These are phyloP conservation scores for Asterochloris sp. DNA, from an alignment of 139 green algal species.

Conservation along the genomic window DNA sequence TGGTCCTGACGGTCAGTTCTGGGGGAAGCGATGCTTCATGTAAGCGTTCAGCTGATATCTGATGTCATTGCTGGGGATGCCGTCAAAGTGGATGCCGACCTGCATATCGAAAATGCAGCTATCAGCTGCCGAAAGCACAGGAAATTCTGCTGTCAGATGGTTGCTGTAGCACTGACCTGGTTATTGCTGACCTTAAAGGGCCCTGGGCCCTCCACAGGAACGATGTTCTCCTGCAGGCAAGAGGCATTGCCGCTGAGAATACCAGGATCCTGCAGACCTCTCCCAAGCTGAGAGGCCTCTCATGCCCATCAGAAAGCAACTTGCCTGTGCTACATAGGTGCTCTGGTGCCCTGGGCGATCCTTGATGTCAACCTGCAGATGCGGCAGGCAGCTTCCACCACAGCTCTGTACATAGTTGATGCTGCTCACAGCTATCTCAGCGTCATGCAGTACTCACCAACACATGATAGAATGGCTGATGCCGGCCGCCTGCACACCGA, in stretches of 20 bases:
- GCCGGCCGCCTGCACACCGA: constrained; percentile 25
- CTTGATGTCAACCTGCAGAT: too few species aligned
- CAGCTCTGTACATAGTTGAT: too few species aligned
- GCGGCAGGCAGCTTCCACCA: too few species aligned
- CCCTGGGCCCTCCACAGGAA: background rate
- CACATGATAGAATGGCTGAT: constrained; percentile 58
- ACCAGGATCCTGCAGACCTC: background rate
- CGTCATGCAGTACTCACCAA: constrained; percentile 23
- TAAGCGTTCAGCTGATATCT: constrained; percentile 10
- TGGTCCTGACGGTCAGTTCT: background rate
- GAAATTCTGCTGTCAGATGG: background rate
- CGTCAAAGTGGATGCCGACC: constrained; percentile 10
- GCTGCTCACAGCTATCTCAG: too few species aligned
- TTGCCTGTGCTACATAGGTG: constrained; percentile 57
- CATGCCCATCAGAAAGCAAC: background rate
- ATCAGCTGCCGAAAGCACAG: background rate
- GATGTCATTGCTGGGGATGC: background rate
- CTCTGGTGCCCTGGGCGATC: constrained; percentile 33
- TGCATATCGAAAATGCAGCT: background rate
- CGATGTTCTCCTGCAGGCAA: background rate
- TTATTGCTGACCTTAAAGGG: background rate
- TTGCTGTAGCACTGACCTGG: background rate
- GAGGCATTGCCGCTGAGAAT: background rate
- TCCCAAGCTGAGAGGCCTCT: background rate
- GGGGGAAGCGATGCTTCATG: background rate